phyloP scores from a whole-genome alignment of 225 moss, liverwort and hornwort genomes.

The Physcomitrium patens region DNA sequence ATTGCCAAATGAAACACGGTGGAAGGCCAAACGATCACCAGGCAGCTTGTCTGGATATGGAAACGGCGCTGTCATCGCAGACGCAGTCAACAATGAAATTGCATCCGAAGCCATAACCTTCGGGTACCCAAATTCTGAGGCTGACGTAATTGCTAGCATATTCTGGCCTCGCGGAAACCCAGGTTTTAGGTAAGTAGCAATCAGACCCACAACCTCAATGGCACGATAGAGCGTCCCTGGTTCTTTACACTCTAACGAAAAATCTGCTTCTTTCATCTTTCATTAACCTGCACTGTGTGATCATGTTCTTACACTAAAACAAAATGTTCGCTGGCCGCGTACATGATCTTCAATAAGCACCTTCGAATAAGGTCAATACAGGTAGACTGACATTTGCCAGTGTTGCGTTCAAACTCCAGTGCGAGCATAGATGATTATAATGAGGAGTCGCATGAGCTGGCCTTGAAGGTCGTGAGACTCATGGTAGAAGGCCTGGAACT shows the following conservation, averaged over 20 bases:
- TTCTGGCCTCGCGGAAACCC: slow-evolving; percentile 51
- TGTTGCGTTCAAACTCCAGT: slow-evolving; percentile 33
- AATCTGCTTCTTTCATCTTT: slow-evolving; percentile 11
- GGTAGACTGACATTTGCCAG: slow-evolving; percentile 27
- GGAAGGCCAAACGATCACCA: slow-evolving; percentile 44
- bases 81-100: slow-evolving; percentile 29
- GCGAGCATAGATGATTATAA: slow-evolving; percentile 42
- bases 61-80: slow-evolving; percentile 44
- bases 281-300: slow-evolving; percentile 2
- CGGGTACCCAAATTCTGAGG: slow-evolving; percentile 44
- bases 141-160: slow-evolving; percentile 33
- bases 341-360: neutral
- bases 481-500: slow-evolving; percentile 47
- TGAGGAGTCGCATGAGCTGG: slow-evolving; percentile 36
- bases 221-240: neutral
- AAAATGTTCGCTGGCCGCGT: slow-evolving; percentile 5
- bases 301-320: slow-evolving; percentile 18
- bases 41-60: slow-evolving; percentile 56
- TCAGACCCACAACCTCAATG: slow-evolving; percentile 1
- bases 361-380: slow-evolving; percentile 4
- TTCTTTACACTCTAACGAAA: neutral
- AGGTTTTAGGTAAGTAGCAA: slow-evolving; percentile 46
- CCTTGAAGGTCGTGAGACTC: slow-evolving; percentile 45
- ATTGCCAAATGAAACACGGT: slow-evolving; percentile 39
- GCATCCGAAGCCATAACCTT: slow-evolving; percentile 55